Evolutionary conservation across 345 rosid species (phyloP).

Genomic region (Crucihimalaya himalaica): DNA sequence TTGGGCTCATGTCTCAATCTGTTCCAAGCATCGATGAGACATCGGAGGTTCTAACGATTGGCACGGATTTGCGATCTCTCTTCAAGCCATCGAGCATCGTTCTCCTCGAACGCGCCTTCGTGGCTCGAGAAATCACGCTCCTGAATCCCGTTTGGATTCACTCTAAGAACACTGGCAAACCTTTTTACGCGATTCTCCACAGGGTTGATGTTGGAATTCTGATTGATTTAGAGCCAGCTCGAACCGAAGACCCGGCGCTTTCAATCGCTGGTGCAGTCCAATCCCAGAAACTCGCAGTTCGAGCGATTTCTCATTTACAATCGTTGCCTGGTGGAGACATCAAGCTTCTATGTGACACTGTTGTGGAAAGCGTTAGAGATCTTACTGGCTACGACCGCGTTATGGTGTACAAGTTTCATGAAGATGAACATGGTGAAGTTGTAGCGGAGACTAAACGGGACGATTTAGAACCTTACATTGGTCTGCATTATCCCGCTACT

Average conservation of each 20-base stretch:
- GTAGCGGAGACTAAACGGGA: slow-evolving; percentile 76
- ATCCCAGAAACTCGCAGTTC: slow-evolving; percentile 88
- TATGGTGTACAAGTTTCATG: slow-evolving; percentile 96
- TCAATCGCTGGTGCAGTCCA: slow-evolving; percentile 96
- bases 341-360: slow-evolving; percentile 80
- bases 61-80: slow-evolving; percentile 71
- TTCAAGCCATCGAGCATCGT: slow-evolving; percentile 60
- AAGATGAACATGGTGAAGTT: slow-evolving; percentile 96
- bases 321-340: slow-evolving; percentile 92
- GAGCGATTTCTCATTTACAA: slow-evolving; percentile 84
- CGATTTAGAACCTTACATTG: slow-evolving; percentile 87
- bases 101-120: slow-evolving; percentile 77
- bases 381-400: slow-evolving; percentile 91
- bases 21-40: slow-evolving; percentile 85
- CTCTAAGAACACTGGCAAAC: slow-evolving; percentile 73
- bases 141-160: slow-evolving; percentile 88
- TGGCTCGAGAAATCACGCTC: slow-evolving; percentile 78
- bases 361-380: slow-evolving; percentile 78
- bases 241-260: slow-evolving; percentile 86
- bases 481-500: slow-evolving; percentile 92
- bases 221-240: slow-evolving; percentile 92
- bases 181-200: slow-evolving; percentile 86
- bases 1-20: slow-evolving; percentile 71
- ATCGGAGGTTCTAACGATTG: slow-evolving; percentile 57
- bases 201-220: slow-evolving; percentile 91